Evolutionary conservation across 129 eudicot species (phyloP), one percentile per base, ranked within the genome.

Genomic region (Oenanthe sinensis): DNA sequence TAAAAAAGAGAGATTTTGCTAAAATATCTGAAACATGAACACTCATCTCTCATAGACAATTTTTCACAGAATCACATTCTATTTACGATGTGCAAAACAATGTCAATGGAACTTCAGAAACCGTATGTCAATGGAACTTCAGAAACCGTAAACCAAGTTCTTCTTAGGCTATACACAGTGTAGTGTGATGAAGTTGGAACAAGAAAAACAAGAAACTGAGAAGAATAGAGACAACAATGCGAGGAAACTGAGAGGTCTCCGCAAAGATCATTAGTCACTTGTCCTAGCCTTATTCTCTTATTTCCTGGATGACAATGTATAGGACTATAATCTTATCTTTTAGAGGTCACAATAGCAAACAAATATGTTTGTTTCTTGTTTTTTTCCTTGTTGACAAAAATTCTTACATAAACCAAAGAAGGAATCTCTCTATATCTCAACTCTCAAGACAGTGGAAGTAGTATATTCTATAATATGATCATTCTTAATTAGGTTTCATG

Each of bases 81-180:
- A 46, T 43, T 0, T 33, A 9, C 0, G 72, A 14, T 46, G 36
- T 46, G 65, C 54, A 84, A 42, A 84, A 1, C 36, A 33, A 33
- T 33, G 36, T 33, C 36, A 33, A n/a, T n/a, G n/a, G n/a, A n/a
- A n/a, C n/a, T n/a, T n/a, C n/a, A n/a, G n/a, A n/a, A n/a, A n/a
- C n/a, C n/a, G n/a, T n/a, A 58, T 58, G 67, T 84, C 87, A 84
- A 44, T 0, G 85, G 85, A 74, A 72, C 77, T 49, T 52, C 78
- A 28, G 73, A 5, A 14, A 28, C 39, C 8, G 30, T 22, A 55
- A 5, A n/a, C 12, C 67, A n/a, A 58, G 67, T 58, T 58, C 67
- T 33, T 58, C 67, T 58, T n/a, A n/a, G 67, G 67, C 33, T 33
- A 9, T 58, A 28, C 67, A n/a, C 67, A 58, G 4, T 8, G 67